A percentile compares a stretch with the other conserved stretches of the same genome.
These are phyloP conservation scores for Neopestalotiopsis clavispora DNA, from an alignment of 2,329 filamentous ascomycete genomes.

Conservation along the genomic window DNA sequence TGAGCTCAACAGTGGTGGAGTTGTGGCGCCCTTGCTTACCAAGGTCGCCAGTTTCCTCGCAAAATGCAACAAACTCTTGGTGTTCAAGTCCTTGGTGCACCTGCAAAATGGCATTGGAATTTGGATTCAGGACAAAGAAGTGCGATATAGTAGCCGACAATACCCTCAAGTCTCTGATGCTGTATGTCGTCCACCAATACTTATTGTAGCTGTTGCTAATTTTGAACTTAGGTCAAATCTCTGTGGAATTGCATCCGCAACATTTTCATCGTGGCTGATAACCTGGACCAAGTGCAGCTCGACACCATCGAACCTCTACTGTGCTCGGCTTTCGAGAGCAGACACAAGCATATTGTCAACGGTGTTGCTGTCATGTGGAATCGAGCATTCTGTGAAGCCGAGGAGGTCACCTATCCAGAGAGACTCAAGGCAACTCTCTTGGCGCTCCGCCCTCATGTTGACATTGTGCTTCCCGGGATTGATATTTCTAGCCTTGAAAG, in stretches of 20 bases:
- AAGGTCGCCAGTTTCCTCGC: conserved; percentile 58
- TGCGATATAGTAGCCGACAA: conserved; percentile 46
- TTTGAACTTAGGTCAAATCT: conserved; percentile 44
- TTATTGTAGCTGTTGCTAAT: conserved; percentile 31
- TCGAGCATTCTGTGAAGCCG: conserved; percentile 64
- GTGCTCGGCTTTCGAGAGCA: conserved; percentile 62
- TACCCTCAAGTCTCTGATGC: conserved; percentile 44
- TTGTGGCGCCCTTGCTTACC: conserved; percentile 53
- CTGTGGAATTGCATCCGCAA: conserved; percentile 57
- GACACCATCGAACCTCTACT: conserved; percentile 59
- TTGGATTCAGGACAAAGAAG: conserved; percentile 67
- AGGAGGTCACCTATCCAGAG: conserved; percentile 67
- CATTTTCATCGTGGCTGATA: conserved; percentile 40
- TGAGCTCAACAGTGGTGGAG: conserved; percentile 40
- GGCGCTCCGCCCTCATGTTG: conserved; percentile 59
- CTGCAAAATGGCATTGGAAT: conserved; percentile 65
- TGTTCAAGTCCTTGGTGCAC: conserved; percentile 59
- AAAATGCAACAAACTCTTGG: conserved; percentile 53
- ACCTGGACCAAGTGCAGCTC: conserved; percentile 50
- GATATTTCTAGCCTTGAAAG: conserved; percentile 43
- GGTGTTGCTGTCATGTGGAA: conserved; percentile 69
- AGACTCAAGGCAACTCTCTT: conserved; percentile 66
- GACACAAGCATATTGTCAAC: conserved; percentile 58
- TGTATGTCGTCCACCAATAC: conserved; percentile 43
- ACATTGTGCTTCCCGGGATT: conserved; percentile 51